These are phyloP conservation scores for Ophiostoma ips DNA, from an alignment of 2,329 filamentous ascomycete genomes.

Conservation along the genomic window DNA sequence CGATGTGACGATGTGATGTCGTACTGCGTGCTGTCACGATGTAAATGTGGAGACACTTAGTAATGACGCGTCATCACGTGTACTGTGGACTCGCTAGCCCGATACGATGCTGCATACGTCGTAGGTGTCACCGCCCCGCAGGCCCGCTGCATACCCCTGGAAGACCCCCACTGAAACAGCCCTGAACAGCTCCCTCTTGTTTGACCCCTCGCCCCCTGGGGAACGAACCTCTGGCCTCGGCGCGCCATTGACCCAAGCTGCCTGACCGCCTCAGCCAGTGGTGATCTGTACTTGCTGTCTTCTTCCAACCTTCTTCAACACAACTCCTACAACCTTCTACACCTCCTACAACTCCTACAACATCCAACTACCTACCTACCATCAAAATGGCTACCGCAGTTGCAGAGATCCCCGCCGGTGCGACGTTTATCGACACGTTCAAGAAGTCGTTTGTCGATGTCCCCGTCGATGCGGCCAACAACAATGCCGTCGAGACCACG, in stretches of 20 bases:
- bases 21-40: too few relatives aligned
- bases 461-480: constrained; percentile 56
- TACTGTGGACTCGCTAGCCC: too few relatives aligned
- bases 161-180: neutral
- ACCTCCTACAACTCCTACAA: neutral
- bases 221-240: neutral
- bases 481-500: constrained; percentile 65
- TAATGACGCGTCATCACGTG: constrained; percentile 11
- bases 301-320: neutral
- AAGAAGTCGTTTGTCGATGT: constrained; percentile 77
- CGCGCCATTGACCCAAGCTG: neutral
- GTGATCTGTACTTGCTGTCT: neutral
- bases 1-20: too few relatives aligned
- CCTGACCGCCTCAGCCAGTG: neutral
- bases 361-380: neutral
- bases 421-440: constrained; percentile 76
- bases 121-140: too few relatives aligned
- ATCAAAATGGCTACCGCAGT: constrained; percentile 33
- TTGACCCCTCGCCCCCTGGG: neutral
- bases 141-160: neutral
- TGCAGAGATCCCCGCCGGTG: constrained; percentile 41
- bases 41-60: too few relatives aligned
- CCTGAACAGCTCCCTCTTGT: too few relatives aligned
- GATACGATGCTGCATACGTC: too few relatives aligned
- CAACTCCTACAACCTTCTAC: neutral